phyloP scores from a whole-genome alignment of 805 yeast species.

The Metschnikowia borealis region DNA sequence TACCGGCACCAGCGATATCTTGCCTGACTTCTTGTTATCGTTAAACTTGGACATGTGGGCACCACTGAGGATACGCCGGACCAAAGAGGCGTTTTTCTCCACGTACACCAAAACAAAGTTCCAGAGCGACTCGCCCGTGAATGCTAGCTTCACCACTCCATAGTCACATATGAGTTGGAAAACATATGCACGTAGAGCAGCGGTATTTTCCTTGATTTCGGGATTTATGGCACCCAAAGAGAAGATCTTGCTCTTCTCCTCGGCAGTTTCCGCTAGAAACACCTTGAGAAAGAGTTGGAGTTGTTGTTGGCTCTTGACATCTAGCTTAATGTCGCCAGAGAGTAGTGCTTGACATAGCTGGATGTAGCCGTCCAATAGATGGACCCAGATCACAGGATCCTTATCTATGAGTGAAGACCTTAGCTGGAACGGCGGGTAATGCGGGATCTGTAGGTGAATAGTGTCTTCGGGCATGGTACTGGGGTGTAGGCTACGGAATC shows the following conservation, averaged over 20 bases:
- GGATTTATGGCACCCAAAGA: slow-evolving; percentile 72
- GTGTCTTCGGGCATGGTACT: slow-evolving; percentile 7
- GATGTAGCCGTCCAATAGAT: slow-evolving; percentile 62
- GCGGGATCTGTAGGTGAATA: slow-evolving; percentile 53
- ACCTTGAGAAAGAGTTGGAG: slow-evolving; percentile 52
- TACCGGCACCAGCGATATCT: slow-evolving; percentile 39
- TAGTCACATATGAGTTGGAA: slow-evolving; percentile 47
- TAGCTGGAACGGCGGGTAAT: slow-evolving; percentile 70
- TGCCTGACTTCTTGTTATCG: slow-evolving; percentile 48
- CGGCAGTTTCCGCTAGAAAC: slow-evolving; percentile 57
- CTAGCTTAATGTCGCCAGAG: slow-evolving; percentile 36
- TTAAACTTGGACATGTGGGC: slow-evolving; percentile 44
- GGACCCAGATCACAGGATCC: slow-evolving; percentile 83
- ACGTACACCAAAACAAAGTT: slow-evolving; percentile 55
- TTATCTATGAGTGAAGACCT: slow-evolving; percentile 75
- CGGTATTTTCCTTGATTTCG: slow-evolving; percentile 55
- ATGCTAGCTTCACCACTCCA: slow-evolving; percentile 53
- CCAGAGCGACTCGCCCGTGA: slow-evolving; percentile 65
- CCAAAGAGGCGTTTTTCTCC: slow-evolving; percentile 36
- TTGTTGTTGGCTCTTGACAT: slow-evolving; percentile 56
- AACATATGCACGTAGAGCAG: slow-evolving; percentile 44
- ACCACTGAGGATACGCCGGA: slow-evolving; percentile 56
- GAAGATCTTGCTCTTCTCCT: slow-evolving; percentile 56
- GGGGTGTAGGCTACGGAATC: background rate
- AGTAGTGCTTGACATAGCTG: slow-evolving; percentile 47